A percentile compares a stretch with the other conserved stretches of the same genome.
These are phyloP conservation scores for Lentinula novae-zelandiae DNA, from an alignment of 1,284 basidiomycete species.

Conservation along the genomic window DNA sequence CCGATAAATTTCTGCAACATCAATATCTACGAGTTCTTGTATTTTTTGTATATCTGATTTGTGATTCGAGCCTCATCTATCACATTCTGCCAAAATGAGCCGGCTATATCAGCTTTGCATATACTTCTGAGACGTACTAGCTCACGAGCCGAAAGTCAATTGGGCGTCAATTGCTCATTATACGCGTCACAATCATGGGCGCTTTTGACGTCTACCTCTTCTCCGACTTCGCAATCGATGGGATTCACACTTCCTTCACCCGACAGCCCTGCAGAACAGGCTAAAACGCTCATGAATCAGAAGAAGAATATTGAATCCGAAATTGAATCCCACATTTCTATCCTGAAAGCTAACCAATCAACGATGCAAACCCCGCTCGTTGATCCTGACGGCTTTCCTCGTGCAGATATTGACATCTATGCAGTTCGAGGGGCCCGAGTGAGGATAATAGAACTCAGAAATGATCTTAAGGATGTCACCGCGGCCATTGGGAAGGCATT, in stretches of 20 bases:
- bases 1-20: too few species aligned
- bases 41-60: too few species aligned
- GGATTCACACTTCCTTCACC: slow-evolving; percentile 43
- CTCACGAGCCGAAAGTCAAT: too few species aligned
- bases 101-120: too few species aligned
- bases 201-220: background rate
- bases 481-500: slow-evolving; percentile 65
- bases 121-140: too few species aligned
- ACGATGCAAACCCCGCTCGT: slow-evolving; percentile 71
- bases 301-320: slow-evolving; percentile 66
- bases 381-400: slow-evolving; percentile 82
- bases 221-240: slow-evolving; percentile 27
- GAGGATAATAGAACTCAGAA: slow-evolving; percentile 72
- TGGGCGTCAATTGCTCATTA: background rate
- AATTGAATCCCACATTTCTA: slow-evolving; percentile 53
- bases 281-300: slow-evolving; percentile 52
- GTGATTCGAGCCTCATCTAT: too few species aligned
- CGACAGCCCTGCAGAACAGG: slow-evolving; percentile 47
- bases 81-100: too few species aligned
- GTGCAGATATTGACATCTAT: slow-evolving; percentile 80
- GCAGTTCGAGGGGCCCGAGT: slow-evolving; percentile 74
- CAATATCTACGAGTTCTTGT: background rate
- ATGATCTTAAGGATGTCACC: slow-evolving; percentile 69
- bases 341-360: slow-evolving; percentile 55
- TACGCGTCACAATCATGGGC: background rate